A percentile compares a stretch with the other conserved stretches of the same genome.
These are phyloP conservation scores for Thalassiosira exigua DNA, from an alignment of 352 stramenopile species.

Conservation along the genomic window DNA sequence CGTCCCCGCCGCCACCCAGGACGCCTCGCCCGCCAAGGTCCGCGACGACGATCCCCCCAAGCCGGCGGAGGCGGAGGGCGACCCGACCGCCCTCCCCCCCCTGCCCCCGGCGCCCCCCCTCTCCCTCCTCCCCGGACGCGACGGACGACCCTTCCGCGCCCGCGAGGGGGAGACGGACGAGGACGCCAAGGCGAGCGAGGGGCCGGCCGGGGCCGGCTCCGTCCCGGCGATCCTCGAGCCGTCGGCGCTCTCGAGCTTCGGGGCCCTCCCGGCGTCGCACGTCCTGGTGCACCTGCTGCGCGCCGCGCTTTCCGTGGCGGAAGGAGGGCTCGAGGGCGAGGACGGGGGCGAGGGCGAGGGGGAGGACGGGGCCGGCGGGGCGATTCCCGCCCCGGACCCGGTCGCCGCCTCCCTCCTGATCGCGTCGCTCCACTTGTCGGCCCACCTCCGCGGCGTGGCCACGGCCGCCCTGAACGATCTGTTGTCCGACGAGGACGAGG, in stretches of 20 bases:
- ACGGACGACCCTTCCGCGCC: background rate
- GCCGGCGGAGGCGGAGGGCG: background rate
- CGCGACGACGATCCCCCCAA: slow-evolving; percentile 1
- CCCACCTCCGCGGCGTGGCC: slow-evolving; percentile 39
- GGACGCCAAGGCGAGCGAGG: slow-evolving; percentile 11
- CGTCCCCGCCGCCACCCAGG: too few species aligned
- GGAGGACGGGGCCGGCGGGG: slow-evolving; percentile 5
- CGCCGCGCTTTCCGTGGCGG: slow-evolving; percentile 40
- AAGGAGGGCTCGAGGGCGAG: slow-evolving; percentile 5
- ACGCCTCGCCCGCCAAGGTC: background rate
- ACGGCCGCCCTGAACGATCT: slow-evolving; percentile 39
- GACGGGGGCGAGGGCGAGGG: background rate
- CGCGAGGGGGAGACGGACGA: slow-evolving; percentile 16
- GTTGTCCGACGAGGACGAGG: slow-evolving; percentile 23
- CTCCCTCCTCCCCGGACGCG: slow-evolving; percentile 39
- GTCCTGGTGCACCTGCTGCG: slow-evolving; percentile 74
- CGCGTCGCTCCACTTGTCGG: slow-evolving; percentile 54
- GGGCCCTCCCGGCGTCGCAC: slow-evolving; percentile 70
- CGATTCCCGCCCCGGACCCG: slow-evolving; percentile 43
- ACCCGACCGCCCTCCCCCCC: slow-evolving; percentile 31
- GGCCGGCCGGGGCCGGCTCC: slow-evolving; percentile 20
- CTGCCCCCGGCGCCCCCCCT: slow-evolving; percentile 40
- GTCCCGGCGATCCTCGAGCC: slow-evolving; percentile 67
- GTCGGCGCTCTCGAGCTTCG: slow-evolving; percentile 67
- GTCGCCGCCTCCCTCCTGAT: slow-evolving; percentile 55